Evolutionary conservation across 345 rosid species (phyloP).

Genomic region (Rubroshorea leprosula): DNA sequence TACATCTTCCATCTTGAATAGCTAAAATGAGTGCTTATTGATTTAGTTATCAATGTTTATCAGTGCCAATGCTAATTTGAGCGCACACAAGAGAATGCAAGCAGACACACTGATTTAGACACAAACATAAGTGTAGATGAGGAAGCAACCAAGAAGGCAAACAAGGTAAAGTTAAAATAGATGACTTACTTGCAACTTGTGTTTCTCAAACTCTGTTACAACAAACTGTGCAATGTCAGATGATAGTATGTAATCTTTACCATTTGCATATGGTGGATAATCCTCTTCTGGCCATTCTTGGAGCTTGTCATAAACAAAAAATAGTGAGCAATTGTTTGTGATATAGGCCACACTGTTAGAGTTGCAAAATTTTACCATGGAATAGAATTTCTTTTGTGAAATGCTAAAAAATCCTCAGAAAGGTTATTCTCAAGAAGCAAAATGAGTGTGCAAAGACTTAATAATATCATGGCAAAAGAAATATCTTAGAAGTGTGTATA

Average conservation of each 20-base stretch:
- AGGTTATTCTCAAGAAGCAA: too few relatives aligned
- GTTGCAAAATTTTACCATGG: too few relatives aligned
- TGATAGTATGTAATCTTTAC: constrained; percentile 87
- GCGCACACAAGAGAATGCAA: background rate
- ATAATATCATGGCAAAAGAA: too few relatives aligned
- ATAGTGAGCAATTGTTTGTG: too few relatives aligned
- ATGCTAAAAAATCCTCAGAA: too few relatives aligned
- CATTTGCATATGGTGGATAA: constrained; percentile 95
- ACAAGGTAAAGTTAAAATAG: background rate
- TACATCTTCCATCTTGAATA: constrained; percentile 98
- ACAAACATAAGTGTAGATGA: too few relatives aligned
- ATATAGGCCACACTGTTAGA: too few relatives aligned
- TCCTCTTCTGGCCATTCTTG: constrained; percentile 99
- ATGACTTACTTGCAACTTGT: constrained; percentile 58
- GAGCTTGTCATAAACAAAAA: constrained; percentile 32
- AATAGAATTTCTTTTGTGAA: too few relatives aligned
- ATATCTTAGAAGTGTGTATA: too few relatives aligned
- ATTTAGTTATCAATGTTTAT: background rate
- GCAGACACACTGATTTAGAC: background rate
- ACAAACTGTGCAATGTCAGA: constrained; percentile 71
- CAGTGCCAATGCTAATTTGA: background rate
- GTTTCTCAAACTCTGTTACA: constrained; percentile 68
- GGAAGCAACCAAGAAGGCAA: too few relatives aligned
- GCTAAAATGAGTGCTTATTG: constrained; percentile 31
- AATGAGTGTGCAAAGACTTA: too few relatives aligned